Conservation (phyloP, 371 early-diverging fungal species). For the Zopfochytrium polystomum region DNA sequence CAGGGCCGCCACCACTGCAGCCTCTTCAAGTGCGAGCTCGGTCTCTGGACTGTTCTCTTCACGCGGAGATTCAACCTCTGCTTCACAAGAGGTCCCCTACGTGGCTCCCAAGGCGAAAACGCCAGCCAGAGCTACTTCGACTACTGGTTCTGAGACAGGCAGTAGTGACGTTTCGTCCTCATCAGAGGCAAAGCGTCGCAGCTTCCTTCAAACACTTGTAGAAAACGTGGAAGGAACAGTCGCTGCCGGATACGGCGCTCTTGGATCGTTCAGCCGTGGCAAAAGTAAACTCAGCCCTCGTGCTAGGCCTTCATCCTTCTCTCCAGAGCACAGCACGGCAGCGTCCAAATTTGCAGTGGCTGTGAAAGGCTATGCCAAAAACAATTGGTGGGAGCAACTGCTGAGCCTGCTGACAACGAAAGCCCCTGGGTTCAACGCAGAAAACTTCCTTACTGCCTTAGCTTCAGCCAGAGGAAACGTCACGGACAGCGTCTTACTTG, state of each 20-base stretch:
- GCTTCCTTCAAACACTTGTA: constrained; percentile 7
- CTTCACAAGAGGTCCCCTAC: too few relatives aligned
- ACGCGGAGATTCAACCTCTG: too few relatives aligned
- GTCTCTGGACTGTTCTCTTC: too few relatives aligned
- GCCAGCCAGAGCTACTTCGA: neutral
- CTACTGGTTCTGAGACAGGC: neutral
- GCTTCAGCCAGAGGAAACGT: neutral
- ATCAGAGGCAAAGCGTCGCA: neutral
- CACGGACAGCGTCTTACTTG: constrained; percentile 2
- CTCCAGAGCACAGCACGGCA: constrained; percentile 13
- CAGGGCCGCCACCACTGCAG: too few relatives aligned
- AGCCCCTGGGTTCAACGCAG: constrained; percentile 9
- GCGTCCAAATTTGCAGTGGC: constrained; percentile 4
- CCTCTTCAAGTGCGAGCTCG: too few relatives aligned
- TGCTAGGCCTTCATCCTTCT: neutral
- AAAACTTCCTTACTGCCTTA: constrained; percentile 6
- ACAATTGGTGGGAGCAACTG: constrained; percentile 19
- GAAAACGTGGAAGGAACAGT: constrained; percentile 1
- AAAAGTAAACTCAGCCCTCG: neutral
- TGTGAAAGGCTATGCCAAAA: neutral
- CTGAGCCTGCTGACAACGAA: neutral
- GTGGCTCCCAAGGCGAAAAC: too few relatives aligned
- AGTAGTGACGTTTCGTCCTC: neutral
- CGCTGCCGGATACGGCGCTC: neutral
- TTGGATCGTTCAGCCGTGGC: neutral